These are phyloP conservation scores for Colletotrichum lentis DNA, from an alignment of 2,329 filamentous ascomycete species.

Conservation along the genomic window DNA sequence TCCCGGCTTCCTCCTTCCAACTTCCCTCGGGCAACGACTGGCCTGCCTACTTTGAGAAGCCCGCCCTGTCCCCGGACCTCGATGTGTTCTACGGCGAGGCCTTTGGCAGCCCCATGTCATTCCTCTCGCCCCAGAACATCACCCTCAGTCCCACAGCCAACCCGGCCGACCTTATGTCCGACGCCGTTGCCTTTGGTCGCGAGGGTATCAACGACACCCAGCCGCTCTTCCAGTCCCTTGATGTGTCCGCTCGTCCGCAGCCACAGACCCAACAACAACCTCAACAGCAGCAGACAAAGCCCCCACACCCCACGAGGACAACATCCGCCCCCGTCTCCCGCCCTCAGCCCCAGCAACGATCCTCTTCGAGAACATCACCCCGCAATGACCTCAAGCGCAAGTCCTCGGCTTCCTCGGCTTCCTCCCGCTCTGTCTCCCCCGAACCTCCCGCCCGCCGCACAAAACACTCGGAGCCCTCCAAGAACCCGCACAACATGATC, in stretches of 20 bases:
- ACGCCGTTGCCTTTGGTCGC: conserved; percentile 40
- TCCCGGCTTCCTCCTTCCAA: conserved; percentile 44
- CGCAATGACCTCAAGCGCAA: conserved; percentile 46
- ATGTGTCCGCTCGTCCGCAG: conserved; percentile 12
- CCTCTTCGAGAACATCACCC: conserved; percentile 28
- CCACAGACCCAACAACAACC: conserved; percentile 11
- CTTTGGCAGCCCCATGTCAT: conserved; percentile 43
- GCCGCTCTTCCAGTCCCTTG: conserved; percentile 42
- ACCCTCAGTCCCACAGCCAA: conserved; percentile 48
- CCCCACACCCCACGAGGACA: conserved; percentile 14
- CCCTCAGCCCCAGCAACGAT: conserved; percentile 8
- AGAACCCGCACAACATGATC: conserved; percentile 85
- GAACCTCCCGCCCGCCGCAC: conserved; percentile 44
- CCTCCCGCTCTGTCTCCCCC: conserved; percentile 53
- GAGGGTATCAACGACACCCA: conserved; percentile 42
- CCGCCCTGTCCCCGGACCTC: conserved; percentile 43
- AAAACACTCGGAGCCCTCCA: conserved; percentile 60
- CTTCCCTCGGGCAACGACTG: conserved; percentile 43
- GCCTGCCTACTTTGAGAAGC: conserved; percentile 44
- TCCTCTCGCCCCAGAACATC: conserved; percentile 42
- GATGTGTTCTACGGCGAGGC: conserved; percentile 47
- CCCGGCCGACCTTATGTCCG: conserved; percentile 46
- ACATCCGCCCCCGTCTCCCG: conserved; percentile 6
- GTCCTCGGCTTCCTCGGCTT: conserved; percentile 44
- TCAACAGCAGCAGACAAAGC: conserved; percentile 6